A percentile compares a stretch with the other conserved stretches of the same genome.
Evolutionary conservation across 345 rosid species (phyloP).

Genomic region (Erysimum cheiranthoides): DNA sequence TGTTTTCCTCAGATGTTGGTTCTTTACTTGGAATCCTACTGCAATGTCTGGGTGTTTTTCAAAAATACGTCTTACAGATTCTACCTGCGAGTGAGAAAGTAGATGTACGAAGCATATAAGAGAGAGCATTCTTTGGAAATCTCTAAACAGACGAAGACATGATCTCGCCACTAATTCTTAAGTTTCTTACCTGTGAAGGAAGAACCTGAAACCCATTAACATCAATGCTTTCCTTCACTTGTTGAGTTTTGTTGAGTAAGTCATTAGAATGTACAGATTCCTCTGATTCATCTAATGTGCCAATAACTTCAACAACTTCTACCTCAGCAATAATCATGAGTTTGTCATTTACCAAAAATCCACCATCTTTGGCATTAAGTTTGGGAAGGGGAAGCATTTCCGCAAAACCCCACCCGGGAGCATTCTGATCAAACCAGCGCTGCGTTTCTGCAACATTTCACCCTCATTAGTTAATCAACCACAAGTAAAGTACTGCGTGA

Average conservation of each 20-base stretch:
- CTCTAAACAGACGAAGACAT: too few species aligned
- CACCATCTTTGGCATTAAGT: slow-evolving; percentile 3
- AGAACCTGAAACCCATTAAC: neutral
- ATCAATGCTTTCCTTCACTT: neutral
- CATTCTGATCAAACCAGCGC: neutral
- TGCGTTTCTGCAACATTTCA: neutral
- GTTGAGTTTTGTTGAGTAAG: neutral
- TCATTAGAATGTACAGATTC: neutral
- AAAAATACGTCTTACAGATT: neutral
- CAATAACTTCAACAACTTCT: neutral
- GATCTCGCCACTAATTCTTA: too few species aligned
- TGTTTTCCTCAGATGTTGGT: slow-evolving; percentile 7
- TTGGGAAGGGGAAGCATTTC: neutral
- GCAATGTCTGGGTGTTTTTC: slow-evolving; percentile 34
- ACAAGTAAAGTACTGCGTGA: too few species aligned
- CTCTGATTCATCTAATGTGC: neutral
- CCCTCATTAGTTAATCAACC: too few species aligned
- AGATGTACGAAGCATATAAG: neutral
- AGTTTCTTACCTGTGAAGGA: slow-evolving; percentile 18
- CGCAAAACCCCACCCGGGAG: neutral
- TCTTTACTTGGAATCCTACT: neutral
- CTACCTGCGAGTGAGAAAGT: neutral
- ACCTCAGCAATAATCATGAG: slow-evolving; percentile 73
- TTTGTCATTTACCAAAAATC: slow-evolving; percentile 56
- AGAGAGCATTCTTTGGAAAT: neutral